Base-by-base conservation (phyloP, 805 yeast genomes). In the Cyberlindnera misumaiensis region DNA sequence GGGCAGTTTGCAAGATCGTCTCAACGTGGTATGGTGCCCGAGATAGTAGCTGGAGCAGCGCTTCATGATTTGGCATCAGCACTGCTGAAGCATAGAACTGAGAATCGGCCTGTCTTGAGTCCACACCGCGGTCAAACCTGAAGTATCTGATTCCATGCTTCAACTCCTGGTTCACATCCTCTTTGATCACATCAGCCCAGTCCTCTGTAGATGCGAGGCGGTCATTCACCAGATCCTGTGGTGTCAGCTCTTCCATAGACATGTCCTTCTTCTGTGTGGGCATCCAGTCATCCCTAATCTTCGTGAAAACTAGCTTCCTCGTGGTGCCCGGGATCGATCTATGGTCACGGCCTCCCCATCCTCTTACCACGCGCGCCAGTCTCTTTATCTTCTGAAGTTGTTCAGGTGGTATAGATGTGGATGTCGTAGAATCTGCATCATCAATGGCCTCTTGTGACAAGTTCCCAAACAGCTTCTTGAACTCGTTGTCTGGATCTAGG, bases 331-430 rank as follows among this genome's bases (percentile, higher is more conserved):
- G 96, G 3, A 84, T 74, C 5, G 76, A 63, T 34, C 82, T 61
- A 44, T 80, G 75, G 51, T 85, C 94, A 45, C 75, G 73, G 0
- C 95, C 95, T 32, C 87, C 83, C 95, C 95, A 86, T 17, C 87
- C 88, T 49, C 84, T 69, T 1, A 84, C 76, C n/a, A 60, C 70
- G 45, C 59, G 70, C 24, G 64, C 62, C 36, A 67, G 38, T 30
- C 58, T 69, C 49, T 76, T 80, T 47, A 81, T 73, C 51, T 80
- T 85, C 36, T 68, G 73, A 40, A 83, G 58, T 14, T 76, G 72
- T 44, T 81, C 88, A 0, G 89, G 90, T 0, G 83, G 72, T 1
- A 77, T 72, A 27, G 80, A 75, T 3, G 80, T 65, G 0, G 89
- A 77, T 0, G 88, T 73, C n/a, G 86, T 75, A 1, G 83, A 71